Base-by-base conservation (phyloP, 2,329 filamentous ascomycete genomes). In the Venturia oleaginea region DNA sequence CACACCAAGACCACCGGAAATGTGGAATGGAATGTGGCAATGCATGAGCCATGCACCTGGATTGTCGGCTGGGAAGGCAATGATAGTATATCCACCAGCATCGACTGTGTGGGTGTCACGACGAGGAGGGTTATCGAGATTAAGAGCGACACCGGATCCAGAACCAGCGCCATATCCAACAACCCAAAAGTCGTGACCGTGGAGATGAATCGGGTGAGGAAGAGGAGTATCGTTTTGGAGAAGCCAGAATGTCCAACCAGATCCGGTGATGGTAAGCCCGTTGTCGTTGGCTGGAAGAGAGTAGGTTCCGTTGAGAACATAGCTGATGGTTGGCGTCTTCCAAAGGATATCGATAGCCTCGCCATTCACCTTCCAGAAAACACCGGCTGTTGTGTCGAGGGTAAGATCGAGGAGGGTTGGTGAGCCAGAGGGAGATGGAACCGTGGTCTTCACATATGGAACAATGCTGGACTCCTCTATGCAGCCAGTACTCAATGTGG, bases 31-130 rank as follows among this genome's bases (percentile, higher is more conserved):
- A 32, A 67, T 67, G 43, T 67, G 66, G 65, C 64, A 67, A 59
- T 67, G 65, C 65, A 67, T 66, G 27, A 72, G 65, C 73, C 73
- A 75, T 2, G 71, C 71, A 10, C 83, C 83, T 0, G 83, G 81
- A 69, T 84, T 84, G 60, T 78, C 75, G 1, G 80, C 78, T 65
- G 73, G 70, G 73, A 84, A 83, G 24, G 82, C 81, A 37, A 85
- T 70, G 19, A 83, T 79, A 11, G 76, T 76, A 67, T 79, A 78
- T 17, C 73, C 74, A 13, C 64, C 61, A 7, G 63, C 67, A 0
- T 71, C 73, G 11, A 75, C 67, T 37, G 69, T 69, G 17, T 70
- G 70, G 10, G 71, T 70, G 66, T 76, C 74, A 22, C 75, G 68
- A 4, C 73, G 68, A 8, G 70, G 67, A 17, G 74, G 74, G 64